Percentiles rank a stretch among this genome's conserved stretches.
Evolutionary conservation across 2,329 filamentous ascomycete species (phyloP).

Genomic region (Cladobotryum protrusum): DNA sequence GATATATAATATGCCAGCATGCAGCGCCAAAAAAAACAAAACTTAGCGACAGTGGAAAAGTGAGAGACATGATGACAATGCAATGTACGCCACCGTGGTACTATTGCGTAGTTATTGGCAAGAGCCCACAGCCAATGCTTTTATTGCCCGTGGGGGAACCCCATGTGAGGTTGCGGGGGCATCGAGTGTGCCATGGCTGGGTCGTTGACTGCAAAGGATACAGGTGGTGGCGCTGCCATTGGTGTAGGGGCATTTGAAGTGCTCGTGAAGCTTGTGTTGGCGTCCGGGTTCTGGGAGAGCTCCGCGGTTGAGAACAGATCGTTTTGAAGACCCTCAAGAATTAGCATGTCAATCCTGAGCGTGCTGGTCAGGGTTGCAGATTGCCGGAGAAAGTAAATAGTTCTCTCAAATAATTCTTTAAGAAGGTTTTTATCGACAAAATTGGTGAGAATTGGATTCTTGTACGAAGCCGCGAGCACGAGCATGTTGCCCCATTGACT

Average conservation of each 20-base stretch:
- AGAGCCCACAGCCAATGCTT: neutral
- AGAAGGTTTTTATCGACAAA: slow-evolving; percentile 54
- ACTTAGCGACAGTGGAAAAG: neutral
- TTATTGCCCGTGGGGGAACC: slow-evolving; percentile 5
- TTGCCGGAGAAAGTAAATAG: slow-evolving; percentile 67
- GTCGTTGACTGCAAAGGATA: slow-evolving; percentile 1
- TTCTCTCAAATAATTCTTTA: slow-evolving; percentile 58
- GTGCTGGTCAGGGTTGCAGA: slow-evolving; percentile 69
- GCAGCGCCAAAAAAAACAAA: neutral
- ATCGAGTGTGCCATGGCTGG: slow-evolving; percentile 2
- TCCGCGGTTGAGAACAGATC: slow-evolving; percentile 31
- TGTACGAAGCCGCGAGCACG: slow-evolving; percentile 77
- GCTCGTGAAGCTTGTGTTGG: slow-evolving; percentile 39
- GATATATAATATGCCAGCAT: neutral
- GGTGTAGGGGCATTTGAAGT: slow-evolving; percentile 22
- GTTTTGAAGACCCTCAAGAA: slow-evolving; percentile 55
- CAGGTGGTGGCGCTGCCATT: slow-evolving; percentile 13
- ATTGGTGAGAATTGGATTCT: slow-evolving; percentile 53
- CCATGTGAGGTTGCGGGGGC: slow-evolving; percentile 2
- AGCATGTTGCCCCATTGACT: slow-evolving; percentile 97
- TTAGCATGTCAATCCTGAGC: slow-evolving; percentile 65
- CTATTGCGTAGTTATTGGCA: neutral
- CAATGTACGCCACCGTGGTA: too few species aligned
- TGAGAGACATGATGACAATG: too few species aligned
- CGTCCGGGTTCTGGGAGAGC: slow-evolving; percentile 19